phyloP scores from a whole-genome alignment of 1,284 basidiomycete species.

The Irpex sp. region DNA sequence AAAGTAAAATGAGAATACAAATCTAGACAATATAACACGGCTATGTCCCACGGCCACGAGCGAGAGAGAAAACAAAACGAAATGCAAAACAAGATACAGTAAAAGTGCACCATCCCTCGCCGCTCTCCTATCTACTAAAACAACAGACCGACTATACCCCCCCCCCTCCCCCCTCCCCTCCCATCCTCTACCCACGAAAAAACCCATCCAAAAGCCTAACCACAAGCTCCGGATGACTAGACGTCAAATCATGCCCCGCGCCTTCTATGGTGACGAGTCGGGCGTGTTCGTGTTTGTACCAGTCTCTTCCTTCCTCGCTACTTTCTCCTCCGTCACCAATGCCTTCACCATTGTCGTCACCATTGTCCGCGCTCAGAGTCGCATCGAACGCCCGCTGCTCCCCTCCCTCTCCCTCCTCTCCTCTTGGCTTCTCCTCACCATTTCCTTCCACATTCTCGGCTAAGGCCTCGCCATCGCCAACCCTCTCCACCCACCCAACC shows the following conservation, averaged over 20 bases:
- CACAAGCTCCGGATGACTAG: constrained; percentile 50
- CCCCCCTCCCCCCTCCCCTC: too few relatives aligned
- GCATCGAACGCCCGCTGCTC: background rate
- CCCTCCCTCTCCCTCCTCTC: background rate
- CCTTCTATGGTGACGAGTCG: constrained; percentile 54
- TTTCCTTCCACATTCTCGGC: too few relatives aligned
- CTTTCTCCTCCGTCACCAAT: background rate
- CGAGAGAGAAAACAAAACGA: too few relatives aligned
- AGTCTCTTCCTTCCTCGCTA: background rate
- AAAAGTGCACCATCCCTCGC: too few relatives aligned
- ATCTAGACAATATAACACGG: too few relatives aligned
- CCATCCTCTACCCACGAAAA: too few relatives aligned
- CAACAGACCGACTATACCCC: too few relatives aligned
- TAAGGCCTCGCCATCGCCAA: too few relatives aligned
- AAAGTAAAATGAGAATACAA: too few relatives aligned
- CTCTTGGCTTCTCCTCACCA: background rate
- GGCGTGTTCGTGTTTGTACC: constrained; percentile 20
- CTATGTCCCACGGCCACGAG: too few relatives aligned
- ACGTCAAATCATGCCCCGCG: constrained; percentile 61
- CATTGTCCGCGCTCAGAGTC: background rate
- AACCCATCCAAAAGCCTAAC: constrained; percentile 36
- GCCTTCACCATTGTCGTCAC: background rate
- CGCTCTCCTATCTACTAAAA: too few relatives aligned
- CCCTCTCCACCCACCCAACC: background rate
- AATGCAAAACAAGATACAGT: background rate